phyloP scores from a whole-genome alignment of 352 stramenopile species.

The Phytophthora cactorum region DNA sequence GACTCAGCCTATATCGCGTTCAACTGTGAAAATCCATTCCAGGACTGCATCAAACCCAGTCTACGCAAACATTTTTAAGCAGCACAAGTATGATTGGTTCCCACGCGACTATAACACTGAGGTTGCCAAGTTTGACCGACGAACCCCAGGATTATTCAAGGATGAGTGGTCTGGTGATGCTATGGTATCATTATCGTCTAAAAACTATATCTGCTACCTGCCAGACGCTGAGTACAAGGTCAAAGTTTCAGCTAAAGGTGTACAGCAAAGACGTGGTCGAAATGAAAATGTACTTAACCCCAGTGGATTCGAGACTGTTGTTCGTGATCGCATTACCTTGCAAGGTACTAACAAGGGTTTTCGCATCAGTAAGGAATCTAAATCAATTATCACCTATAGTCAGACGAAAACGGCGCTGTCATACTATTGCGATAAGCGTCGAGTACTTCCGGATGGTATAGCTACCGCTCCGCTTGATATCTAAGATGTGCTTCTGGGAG shows the following conservation, averaged over 20 bases:
- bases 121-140: background rate
- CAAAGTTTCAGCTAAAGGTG: background rate
- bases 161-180: constrained; percentile 4
- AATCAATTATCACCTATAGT: background rate
- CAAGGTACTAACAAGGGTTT: background rate
- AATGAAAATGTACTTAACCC: background rate
- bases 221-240: background rate
- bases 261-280: background rate
- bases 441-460: background rate
- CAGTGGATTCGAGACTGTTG: background rate
- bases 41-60: background rate
- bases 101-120: background rate
- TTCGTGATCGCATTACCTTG: background rate
- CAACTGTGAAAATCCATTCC: background rate
- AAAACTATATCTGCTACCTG: background rate
- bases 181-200: background rate
- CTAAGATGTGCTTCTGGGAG: no score
- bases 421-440: background rate
- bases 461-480: background rate
- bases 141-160: background rate
- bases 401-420: background rate
- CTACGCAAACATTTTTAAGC: no score
- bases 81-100: constrained; percentile 1
- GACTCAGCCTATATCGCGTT: background rate
- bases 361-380: background rate